Percentiles rank a stretch among this genome's conserved stretches.
phyloP scores from a whole-genome alignment of 1,284 basidiomycete genomes.

The Takashimella tepidaria region DNA sequence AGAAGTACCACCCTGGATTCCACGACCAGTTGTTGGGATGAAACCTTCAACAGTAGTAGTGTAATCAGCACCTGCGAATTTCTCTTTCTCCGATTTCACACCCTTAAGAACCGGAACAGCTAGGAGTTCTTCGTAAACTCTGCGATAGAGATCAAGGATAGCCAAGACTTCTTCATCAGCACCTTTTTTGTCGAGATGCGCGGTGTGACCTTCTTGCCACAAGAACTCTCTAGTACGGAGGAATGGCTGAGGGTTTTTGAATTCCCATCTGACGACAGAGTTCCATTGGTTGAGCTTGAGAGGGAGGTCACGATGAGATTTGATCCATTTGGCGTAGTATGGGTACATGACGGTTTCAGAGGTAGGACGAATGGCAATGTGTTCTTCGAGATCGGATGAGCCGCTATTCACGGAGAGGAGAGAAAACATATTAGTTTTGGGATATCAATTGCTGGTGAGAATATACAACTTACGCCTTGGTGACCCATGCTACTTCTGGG shows the following conservation, averaged over 20 bases:
- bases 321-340: slow-evolving; percentile 98
- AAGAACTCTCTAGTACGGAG: slow-evolving; percentile 97
- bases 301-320: slow-evolving; percentile 93
- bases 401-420: slow-evolving; percentile 59
- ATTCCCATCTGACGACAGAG: slow-evolving; percentile 98
- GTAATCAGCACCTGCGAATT: slow-evolving; percentile 96
- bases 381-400: slow-evolving; percentile 88
- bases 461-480: slow-evolving; percentile 68
- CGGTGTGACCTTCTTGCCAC: slow-evolving; percentile 99
- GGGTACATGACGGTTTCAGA: slow-evolving; percentile 99
- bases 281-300: slow-evolving; percentile 99
- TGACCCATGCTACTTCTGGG: slow-evolving; percentile 99
- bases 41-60: slow-evolving; percentile 99
- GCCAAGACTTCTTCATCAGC: slow-evolving; percentile 87
- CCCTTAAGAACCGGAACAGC: slow-evolving; percentile 96
- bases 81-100: slow-evolving; percentile 98
- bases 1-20: slow-evolving; percentile 96
- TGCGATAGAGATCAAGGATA: slow-evolving; percentile 93
- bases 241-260: slow-evolving; percentile 98
- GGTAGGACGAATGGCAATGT: slow-evolving; percentile 95
- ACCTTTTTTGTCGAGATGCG: slow-evolving; percentile 79
- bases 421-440: no score
- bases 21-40: slow-evolving; percentile 92
- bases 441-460: not conserved
- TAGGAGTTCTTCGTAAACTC: slow-evolving; percentile 94